Evolutionary conservation across 1,284 basidiomycete genomes (phyloP).

Genomic region (Meira miltonrushii): DNA sequence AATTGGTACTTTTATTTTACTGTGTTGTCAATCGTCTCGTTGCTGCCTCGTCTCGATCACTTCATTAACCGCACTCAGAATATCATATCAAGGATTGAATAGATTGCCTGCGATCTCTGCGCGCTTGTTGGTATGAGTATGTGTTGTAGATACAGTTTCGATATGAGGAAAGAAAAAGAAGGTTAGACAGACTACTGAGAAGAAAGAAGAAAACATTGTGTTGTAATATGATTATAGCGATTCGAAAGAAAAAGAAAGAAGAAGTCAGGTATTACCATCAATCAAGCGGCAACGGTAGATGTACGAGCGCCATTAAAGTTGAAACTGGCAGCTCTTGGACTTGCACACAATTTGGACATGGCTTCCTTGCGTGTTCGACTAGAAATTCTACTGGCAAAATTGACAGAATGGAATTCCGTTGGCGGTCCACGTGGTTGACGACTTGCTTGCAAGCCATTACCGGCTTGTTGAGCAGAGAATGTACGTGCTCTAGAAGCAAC

Average conservation of each 20-base stretch:
- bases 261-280: not conserved
- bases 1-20: too few relatives aligned
- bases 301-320: not conserved
- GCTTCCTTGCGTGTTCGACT: slow-evolving; percentile 39
- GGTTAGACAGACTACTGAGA: not conserved
- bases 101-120: too few relatives aligned
- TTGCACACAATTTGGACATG: slow-evolving; percentile 43
- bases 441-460: not conserved
- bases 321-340: slow-evolving; percentile 31
- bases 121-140: not conserved
- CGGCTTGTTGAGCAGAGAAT: slow-evolving; percentile 17
- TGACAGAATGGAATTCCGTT: slow-evolving; percentile 38
- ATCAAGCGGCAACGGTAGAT: slow-evolving; percentile 4
- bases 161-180: slow-evolving; percentile 1
- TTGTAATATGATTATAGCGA: not conserved
- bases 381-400: slow-evolving; percentile 40
- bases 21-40: too few relatives aligned
- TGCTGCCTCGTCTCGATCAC: too few relatives aligned
- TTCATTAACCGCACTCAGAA: too few relatives aligned
- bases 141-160: slow-evolving; percentile 1
- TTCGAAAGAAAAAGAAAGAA: not conserved
- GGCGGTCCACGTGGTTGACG: slow-evolving; percentile 45
- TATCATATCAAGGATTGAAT: too few relatives aligned
- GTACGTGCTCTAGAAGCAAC: slow-evolving; percentile 13
- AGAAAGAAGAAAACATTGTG: not conserved